Evolutionary conservation across 352 stramenopile species (phyloP).

Genomic region (Thalassiosira sp.): DNA sequence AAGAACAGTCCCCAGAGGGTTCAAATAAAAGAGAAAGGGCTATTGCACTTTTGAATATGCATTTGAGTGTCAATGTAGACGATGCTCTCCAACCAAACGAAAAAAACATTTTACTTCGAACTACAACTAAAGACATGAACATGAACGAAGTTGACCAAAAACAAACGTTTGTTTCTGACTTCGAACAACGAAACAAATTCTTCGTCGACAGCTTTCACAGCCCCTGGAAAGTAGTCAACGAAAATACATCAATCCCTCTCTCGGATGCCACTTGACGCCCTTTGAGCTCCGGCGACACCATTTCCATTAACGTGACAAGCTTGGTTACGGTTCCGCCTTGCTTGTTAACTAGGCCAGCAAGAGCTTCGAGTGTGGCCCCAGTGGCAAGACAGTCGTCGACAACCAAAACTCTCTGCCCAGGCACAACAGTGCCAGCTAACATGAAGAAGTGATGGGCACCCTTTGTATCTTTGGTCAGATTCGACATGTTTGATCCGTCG

Average conservation of each 20-base stretch:
- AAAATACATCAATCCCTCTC: slow-evolving; percentile 11
- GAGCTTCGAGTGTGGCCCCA: slow-evolving; percentile 14
- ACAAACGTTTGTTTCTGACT: too few relatives aligned
- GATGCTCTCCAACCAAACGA: too few relatives aligned
- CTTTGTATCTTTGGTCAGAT: background rate
- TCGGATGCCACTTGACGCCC: background rate
- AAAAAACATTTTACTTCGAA: too few relatives aligned
- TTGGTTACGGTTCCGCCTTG: slow-evolving; percentile 17
- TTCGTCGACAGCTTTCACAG: too few relatives aligned
- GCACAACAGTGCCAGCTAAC: slow-evolving; percentile 5
- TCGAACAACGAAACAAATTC: too few relatives aligned
- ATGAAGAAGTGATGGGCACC: slow-evolving; percentile 2
- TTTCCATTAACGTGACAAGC: slow-evolving; percentile 16
- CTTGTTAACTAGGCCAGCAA: background rate
- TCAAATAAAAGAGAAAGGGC: slow-evolving; percentile 7
- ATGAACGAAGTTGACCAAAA: too few relatives aligned
- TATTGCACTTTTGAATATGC: slow-evolving; percentile 37
- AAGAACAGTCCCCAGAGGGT: slow-evolving; percentile 13
- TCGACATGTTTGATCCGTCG: slow-evolving; percentile 18
- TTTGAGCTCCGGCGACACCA: slow-evolving; percentile 17
- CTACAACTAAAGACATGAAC: too few relatives aligned
- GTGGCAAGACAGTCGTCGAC: slow-evolving; percentile 24
- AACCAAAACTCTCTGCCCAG: slow-evolving; percentile 19
- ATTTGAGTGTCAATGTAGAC: slow-evolving; percentile 37
- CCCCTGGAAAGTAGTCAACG: too few relatives aligned